phyloP scores from a whole-genome alignment of 176 grass and related monocot species.

The Lolium perenne region DNA sequence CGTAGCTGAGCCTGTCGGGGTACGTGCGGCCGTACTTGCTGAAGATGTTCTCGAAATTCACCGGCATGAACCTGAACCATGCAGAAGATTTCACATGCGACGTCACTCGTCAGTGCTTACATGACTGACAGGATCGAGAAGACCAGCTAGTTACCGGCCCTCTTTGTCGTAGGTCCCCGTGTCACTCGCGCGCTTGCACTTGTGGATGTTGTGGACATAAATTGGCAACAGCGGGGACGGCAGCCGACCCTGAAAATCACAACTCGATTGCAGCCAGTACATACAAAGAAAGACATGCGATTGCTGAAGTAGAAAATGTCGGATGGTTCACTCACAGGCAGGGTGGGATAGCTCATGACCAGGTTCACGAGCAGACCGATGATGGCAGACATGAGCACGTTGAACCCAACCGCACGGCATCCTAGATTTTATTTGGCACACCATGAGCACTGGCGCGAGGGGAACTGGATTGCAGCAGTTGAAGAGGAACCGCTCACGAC shows the following conservation, averaged over 20 bases:
- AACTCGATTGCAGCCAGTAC: not conserved
- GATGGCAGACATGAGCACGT: slow-evolving; percentile 64
- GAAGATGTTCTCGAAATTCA: slow-evolving; percentile 93
- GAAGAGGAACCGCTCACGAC: not conserved
- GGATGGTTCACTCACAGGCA: slow-evolving; percentile 52
- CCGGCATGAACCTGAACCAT: slow-evolving; percentile 64
- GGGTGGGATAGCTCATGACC: slow-evolving; percentile 64
- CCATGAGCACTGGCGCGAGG: no score
- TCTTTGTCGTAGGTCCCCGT: slow-evolving; percentile 71
- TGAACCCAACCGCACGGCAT: slow-evolving; percentile 75
- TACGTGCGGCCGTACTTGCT: slow-evolving; percentile 74
- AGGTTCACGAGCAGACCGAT: slow-evolving; percentile 71
- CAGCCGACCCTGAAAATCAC: slow-evolving; percentile 62
- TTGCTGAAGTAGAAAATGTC: not conserved
- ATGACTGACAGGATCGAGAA: not conserved
- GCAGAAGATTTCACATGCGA: not conserved
- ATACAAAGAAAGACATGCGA: no score
- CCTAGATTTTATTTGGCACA: slow-evolving; percentile 37
- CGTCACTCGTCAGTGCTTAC: not conserved
- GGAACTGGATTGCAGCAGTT: not conserved
- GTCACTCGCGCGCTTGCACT: slow-evolving; percentile 83
- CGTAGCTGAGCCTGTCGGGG: slow-evolving; percentile 61
- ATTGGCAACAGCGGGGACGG: slow-evolving; percentile 80
- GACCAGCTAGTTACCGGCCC: slow-evolving; percentile 53
- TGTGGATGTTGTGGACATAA: slow-evolving; percentile 86